Evolutionary conservation across 2,329 filamentous ascomycete genomes (phyloP).

Genomic region (Rutstroemia sp.): DNA sequence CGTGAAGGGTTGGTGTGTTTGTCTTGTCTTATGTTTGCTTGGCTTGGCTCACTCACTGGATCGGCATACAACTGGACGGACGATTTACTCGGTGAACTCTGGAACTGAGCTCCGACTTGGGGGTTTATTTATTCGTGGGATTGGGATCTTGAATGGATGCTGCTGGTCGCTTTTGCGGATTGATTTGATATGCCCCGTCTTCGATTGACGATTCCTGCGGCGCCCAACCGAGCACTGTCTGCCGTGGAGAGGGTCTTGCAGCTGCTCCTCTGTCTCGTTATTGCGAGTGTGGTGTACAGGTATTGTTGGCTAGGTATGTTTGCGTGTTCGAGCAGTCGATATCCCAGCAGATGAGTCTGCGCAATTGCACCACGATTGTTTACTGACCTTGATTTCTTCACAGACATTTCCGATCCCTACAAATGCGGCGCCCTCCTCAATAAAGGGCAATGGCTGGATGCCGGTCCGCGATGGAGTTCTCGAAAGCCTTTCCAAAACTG

Average conservation of each 20-base stretch:
- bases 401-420: constrained; percentile 38
- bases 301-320: constrained; percentile 26
- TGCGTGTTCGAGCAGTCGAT: background rate
- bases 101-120: background rate
- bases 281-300: constrained; percentile 24
- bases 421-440: constrained; percentile 46
- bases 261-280: constrained; percentile 16
- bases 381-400: background rate
- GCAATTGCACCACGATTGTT: background rate
- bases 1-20: too few species aligned
- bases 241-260: constrained; percentile 16
- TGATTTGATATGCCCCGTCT: constrained; percentile 2
- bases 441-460: constrained; percentile 42
- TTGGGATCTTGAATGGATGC: too few species aligned
- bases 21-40: too few species aligned
- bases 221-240: background rate
- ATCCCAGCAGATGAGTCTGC: too few species aligned
- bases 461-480: constrained; percentile 25
- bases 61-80: too few species aligned
- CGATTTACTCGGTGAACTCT: too few species aligned
- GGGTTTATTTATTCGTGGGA: background rate
- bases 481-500: constrained; percentile 38
- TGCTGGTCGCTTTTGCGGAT: background rate
- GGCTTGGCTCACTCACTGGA: too few species aligned
- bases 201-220: constrained; percentile 2